These are phyloP conservation scores for Erodium texanum DNA, from an alignment of 441 rosid species.

Conservation along the genomic window DNA sequence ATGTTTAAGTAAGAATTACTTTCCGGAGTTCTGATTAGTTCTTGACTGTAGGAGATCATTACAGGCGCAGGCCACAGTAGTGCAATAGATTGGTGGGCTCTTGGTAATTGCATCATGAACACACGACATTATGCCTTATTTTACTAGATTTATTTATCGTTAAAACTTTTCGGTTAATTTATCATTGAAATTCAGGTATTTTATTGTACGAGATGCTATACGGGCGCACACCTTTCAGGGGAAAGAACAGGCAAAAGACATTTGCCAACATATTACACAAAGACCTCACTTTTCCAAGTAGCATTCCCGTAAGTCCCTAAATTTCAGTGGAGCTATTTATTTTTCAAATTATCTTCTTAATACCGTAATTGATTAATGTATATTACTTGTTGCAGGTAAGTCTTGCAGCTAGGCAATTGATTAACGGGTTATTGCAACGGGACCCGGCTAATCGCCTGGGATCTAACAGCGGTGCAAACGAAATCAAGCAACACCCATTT, in stretches of 20 bases:
- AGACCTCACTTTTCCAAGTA: slow-evolving; percentile 93
- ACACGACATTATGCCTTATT: slow-evolving; percentile 3
- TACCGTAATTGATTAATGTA: neutral
- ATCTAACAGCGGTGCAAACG: slow-evolving; percentile 65
- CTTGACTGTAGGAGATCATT: slow-evolving; percentile 66
- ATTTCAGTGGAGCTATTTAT: neutral
- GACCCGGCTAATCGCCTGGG: slow-evolving; percentile 77
- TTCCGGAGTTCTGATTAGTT: neutral
- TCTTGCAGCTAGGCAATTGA: slow-evolving; percentile 74
- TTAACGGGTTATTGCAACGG: slow-evolving; percentile 55
- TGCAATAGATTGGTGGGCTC: slow-evolving; percentile 94
- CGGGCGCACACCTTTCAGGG: slow-evolving; percentile 93
- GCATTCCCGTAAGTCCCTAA: slow-evolving; percentile 62
- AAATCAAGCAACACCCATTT: slow-evolving; percentile 86
- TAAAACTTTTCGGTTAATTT: slow-evolving; percentile 1
- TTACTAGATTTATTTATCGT: neutral
- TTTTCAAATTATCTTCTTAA: neutral
- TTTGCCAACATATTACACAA: slow-evolving; percentile 87
- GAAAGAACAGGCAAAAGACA: slow-evolving; percentile 95
- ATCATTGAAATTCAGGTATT: slow-evolving; percentile 40
- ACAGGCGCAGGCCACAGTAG: slow-evolving; percentile 87
- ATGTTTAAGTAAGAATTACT: neutral
- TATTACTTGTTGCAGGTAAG: slow-evolving; percentile 49
- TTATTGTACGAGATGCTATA: slow-evolving; percentile 93
- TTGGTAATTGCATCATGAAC: slow-evolving; percentile 41